These are phyloP conservation scores for Pseudomicrostroma phylloplanum DNA, from an alignment of 1,284 basidiomycete genomes.

Conservation along the genomic window DNA sequence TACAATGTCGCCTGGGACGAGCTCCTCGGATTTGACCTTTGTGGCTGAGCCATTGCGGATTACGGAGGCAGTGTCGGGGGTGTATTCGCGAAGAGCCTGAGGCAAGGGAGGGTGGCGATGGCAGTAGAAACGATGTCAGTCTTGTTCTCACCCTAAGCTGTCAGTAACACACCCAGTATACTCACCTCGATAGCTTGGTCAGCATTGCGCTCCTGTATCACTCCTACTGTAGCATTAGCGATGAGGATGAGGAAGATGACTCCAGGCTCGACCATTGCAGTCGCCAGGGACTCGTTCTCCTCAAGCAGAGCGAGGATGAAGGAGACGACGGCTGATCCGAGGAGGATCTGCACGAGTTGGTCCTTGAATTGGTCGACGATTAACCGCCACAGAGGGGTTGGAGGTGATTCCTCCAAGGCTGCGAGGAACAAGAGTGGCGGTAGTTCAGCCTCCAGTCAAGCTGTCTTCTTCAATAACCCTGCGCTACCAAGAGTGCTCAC, in stretches of 20 bases:
- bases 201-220: conserved; percentile 48
- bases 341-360: conserved; percentile 48
- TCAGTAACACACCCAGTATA: background rate
- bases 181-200: conserved; percentile 45
- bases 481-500: background rate
- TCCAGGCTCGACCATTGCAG: conserved; percentile 47
- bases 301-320: conserved; percentile 43
- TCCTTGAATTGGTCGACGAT: conserved; percentile 86
- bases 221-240: conserved; percentile 49
- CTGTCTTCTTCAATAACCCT: background rate
- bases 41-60: conserved; percentile 31
- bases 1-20: conserved; percentile 49
- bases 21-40: conserved; percentile 31
- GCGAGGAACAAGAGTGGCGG: background rate
- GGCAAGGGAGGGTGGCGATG: conserved; percentile 1
- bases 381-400: conserved; percentile 85
- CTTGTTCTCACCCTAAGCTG: background rate
- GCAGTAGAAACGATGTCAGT: background rate
- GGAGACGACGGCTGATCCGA: conserved; percentile 46
- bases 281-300: conserved; percentile 38
- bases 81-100: conserved; percentile 43
- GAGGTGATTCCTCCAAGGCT: conserved; percentile 73
- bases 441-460: background rate
- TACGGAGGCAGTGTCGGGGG: conserved; percentile 42
- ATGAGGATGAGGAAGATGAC: conserved; percentile 50